Evolutionary conservation across 2,329 filamentous ascomycete genomes (phyloP).

Genomic region (Clonostachys solani): DNA sequence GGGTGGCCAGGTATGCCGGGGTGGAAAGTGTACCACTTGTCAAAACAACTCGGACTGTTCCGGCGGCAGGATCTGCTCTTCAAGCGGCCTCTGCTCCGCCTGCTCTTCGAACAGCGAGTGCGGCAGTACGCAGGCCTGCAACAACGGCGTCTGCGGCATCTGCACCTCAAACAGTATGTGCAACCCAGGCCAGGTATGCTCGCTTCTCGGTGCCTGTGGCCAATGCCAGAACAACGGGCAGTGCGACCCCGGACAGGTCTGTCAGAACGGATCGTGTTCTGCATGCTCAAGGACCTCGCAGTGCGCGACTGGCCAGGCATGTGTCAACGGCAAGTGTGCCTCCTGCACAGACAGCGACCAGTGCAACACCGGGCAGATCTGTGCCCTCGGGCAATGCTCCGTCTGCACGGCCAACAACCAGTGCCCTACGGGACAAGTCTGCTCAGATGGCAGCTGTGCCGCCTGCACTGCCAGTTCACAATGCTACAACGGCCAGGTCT

Average conservation of each 20-base stretch:
- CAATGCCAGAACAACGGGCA: not conserved
- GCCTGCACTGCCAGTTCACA: conserved; percentile 1
- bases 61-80: too few relatives aligned
- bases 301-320: conserved; percentile 6
- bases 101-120: not conserved
- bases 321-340: not conserved
- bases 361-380: conserved; percentile 1
- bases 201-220: not conserved
- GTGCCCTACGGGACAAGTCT: conserved; percentile 5
- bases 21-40: not conserved
- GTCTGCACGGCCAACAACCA: conserved; percentile 1
- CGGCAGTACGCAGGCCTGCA: not conserved
- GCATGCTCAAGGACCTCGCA: conserved; percentile 1
- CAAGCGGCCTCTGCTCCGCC: not conserved
- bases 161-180: not conserved
- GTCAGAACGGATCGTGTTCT: not conserved
- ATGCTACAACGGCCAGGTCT: conserved; percentile 6
- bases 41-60: too few relatives aligned
- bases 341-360: not conserved
- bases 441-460: conserved; percentile 2
- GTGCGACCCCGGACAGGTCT: not conserved
- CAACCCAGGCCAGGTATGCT: not conserved
- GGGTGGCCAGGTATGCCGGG: not conserved
- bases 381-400: not conserved
- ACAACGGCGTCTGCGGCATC: not conserved